These are phyloP conservation scores for Seiridium cupressi DNA, from an alignment of 2,329 filamentous ascomycete genomes.

Conservation along the genomic window DNA sequence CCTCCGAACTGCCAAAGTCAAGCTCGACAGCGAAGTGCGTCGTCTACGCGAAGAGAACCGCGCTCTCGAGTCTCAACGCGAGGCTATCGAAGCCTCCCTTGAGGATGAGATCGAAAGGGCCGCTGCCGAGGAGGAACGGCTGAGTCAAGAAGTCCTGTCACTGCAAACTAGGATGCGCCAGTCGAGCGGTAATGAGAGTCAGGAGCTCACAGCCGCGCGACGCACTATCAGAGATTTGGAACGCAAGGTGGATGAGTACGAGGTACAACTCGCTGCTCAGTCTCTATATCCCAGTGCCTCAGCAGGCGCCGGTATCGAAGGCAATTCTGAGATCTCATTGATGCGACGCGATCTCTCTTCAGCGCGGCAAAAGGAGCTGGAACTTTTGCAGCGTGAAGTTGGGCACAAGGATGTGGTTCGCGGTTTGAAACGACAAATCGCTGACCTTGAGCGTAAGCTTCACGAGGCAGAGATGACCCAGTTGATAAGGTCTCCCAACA, in stretches of 20 bases:
- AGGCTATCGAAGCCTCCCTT: slow-evolving; percentile 60
- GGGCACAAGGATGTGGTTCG: slow-evolving; percentile 62
- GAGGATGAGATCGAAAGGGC: slow-evolving; percentile 66
- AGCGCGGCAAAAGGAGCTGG: slow-evolving; percentile 64
- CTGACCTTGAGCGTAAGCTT: slow-evolving; percentile 64
- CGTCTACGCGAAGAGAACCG: slow-evolving; percentile 64
- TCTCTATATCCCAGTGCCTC: slow-evolving; percentile 30
- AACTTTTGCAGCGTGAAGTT: slow-evolving; percentile 63
- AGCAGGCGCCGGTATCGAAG: slow-evolving; percentile 28
- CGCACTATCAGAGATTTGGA: slow-evolving; percentile 67
- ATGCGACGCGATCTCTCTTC: slow-evolving; percentile 62
- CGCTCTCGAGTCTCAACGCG: slow-evolving; percentile 53
- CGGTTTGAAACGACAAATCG: slow-evolving; percentile 61
- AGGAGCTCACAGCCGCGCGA: slow-evolving; percentile 57
- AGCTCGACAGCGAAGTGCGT: slow-evolving; percentile 65
- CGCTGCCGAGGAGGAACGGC: slow-evolving; percentile 62
- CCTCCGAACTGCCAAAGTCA: slow-evolving; percentile 64
- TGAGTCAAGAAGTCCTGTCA: slow-evolving; percentile 52
- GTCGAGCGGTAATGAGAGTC: slow-evolving; percentile 46
- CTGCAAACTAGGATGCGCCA: slow-evolving; percentile 45
- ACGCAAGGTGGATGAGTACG: slow-evolving; percentile 54
- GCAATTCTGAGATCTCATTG: slow-evolving; percentile 54
- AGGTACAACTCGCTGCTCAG: slow-evolving; percentile 37
- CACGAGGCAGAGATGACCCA: slow-evolving; percentile 53
- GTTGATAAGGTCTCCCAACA: slow-evolving; percentile 6